Base-by-base conservation (phyloP, 257 asterid genomes). In the Salvia miltiorrhiza region DNA sequence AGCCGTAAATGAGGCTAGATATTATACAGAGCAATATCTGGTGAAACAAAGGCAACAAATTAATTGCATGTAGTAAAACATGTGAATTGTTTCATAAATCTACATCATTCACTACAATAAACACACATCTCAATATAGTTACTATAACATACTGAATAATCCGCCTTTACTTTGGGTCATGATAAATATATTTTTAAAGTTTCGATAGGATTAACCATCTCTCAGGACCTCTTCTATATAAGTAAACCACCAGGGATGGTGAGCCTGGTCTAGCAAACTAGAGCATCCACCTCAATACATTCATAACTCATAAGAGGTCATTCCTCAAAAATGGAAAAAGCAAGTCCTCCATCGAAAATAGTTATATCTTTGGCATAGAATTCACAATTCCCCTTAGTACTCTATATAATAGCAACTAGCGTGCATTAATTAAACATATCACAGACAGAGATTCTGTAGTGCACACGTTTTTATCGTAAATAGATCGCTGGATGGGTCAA, bases 211-310 rank as follows among this genome's bases (percentile, higher is more conserved):
- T 10, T n/a, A 11, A 37, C 64, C 26, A 33, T 53, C 43, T 21
- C 14, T 39, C 40, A 16, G 7, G 9, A 50, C 23, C 23, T 19
- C 62, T 19, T 57, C 37, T 9, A 30, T 30, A n/a, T 44, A 44
- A 67, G 26, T 55, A 57, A 40, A 20, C 61, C 30, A 8, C 35
- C 26, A 68, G 23, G 26, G 72, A 68, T 54, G 54, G 54, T 26
- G 24, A 40, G 28, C 28, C 57, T 50, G 57, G 28, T 37, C 43
- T 8, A 37, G 9, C 43, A 37, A 37, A 26, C 30, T 7, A 9
- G 11, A 7, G 11, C 3, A 16, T 50, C 39, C 0, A 33, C 28
- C 28, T 30, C n/a, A 6, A 28, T 7, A 14, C 41, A 37, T 9
- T 8, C 7, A 30, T 16, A 39, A 26, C 24, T 23, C 59, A 52